These are phyloP conservation scores for Balamuthia mandrillaris DNA, from an alignment of 208 protist genomes.

Conservation along the genomic window DNA sequence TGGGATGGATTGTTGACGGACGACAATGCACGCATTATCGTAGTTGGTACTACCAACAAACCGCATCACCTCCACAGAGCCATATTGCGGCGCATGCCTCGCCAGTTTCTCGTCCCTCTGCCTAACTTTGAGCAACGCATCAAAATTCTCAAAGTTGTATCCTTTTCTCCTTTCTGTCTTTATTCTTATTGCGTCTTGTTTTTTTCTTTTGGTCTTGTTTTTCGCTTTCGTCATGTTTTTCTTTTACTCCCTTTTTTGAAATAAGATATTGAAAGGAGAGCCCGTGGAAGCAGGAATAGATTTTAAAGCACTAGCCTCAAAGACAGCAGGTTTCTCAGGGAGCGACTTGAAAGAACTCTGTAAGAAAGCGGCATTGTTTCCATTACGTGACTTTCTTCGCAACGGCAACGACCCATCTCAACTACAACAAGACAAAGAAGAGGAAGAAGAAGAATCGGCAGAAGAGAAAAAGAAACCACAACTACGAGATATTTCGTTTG, in stretches of 20 bases:
- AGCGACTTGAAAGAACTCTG: constrained; percentile 24
- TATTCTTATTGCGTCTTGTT: too few species aligned
- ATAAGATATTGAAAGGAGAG: background rate
- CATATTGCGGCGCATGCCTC: constrained; percentile 15
- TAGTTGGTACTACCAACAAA: background rate
- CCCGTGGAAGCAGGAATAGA: background rate
- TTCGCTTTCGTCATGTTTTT: background rate
- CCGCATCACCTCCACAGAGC: background rate
- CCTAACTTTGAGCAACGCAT: background rate
- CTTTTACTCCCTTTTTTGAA: background rate
- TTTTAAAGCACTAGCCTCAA: background rate
- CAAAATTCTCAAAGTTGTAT: background rate
- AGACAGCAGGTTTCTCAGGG: background rate
- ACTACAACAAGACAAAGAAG: too few species aligned
- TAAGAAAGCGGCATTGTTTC: too few species aligned
- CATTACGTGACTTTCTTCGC: too few species aligned
- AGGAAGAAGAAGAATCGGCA: too few species aligned
- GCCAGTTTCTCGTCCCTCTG: constrained; percentile 14
- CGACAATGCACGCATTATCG: background rate
- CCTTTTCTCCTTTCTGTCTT: background rate
- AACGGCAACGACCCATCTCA: too few species aligned
- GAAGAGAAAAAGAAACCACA: too few species aligned
- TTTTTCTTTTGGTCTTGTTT: too few species aligned
- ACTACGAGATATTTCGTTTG: too few species aligned
- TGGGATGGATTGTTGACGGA: constrained; percentile 12